A percentile compares a stretch with the other conserved stretches of the same genome.
Conservation (phyloP, 129 eudicot species). For the Tagetes patula region DNA sequence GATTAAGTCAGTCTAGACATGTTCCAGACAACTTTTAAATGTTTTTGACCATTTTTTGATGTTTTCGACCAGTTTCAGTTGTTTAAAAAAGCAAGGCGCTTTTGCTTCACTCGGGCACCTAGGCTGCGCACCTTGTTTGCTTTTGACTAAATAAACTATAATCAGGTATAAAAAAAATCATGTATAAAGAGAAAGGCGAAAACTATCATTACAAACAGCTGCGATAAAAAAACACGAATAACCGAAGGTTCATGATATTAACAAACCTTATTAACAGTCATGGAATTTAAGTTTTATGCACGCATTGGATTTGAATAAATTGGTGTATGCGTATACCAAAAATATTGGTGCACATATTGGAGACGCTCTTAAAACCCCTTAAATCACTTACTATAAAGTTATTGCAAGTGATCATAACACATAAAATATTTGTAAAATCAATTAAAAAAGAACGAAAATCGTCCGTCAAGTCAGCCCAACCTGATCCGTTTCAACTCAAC, state of each 20-base stretch:
- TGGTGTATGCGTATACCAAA: background rate
- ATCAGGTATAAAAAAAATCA: background rate
- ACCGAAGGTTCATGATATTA: constrained; percentile 3
- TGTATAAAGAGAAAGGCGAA: background rate
- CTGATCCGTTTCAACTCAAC: background rate
- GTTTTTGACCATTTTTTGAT: no score
- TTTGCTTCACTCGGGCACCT: no score
- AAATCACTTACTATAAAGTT: background rate
- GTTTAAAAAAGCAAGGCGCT: no score
- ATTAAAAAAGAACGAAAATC: background rate
- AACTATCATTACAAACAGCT: background rate
- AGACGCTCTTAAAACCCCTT: constrained; percentile 2
- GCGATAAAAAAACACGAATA: background rate
- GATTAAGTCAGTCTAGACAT: no score
- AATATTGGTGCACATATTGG: background rate
- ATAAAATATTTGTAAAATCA: background rate
- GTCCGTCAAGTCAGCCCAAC: background rate
- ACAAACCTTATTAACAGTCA: background rate
- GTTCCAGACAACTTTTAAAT: no score
- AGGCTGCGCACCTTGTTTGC: no score
- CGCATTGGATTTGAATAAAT: background rate
- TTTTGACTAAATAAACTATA: background rate
- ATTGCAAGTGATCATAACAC: background rate
- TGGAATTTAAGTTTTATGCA: background rate
- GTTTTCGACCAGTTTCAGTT: no score